These are phyloP conservation scores for Paramyrothecium roridum DNA, from an alignment of 2,329 filamentous ascomycete species.

Conservation along the genomic window DNA sequence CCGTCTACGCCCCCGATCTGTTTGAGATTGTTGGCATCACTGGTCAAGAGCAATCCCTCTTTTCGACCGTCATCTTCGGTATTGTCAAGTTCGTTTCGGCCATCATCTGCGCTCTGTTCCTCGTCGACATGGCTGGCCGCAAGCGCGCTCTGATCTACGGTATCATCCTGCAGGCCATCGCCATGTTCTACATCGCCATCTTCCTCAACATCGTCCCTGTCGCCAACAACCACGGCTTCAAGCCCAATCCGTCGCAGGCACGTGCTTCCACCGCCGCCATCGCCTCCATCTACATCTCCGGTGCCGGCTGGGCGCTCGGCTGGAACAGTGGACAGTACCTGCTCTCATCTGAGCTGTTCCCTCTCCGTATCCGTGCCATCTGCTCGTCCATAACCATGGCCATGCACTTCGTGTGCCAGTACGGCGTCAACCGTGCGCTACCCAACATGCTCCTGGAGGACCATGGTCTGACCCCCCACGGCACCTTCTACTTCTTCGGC, in stretches of 20 bases:
- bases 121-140: conserved; percentile 25
- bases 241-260: conserved; percentile 2
- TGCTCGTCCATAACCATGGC: conserved; percentile 13
- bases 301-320: conserved; percentile 14
- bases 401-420: conserved; percentile 15
- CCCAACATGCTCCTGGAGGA: conserved; percentile 14
- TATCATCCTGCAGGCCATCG: conserved; percentile 16
- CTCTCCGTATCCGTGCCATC: conserved; percentile 14
- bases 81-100: conserved; percentile 18
- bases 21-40: conserved; percentile 15
- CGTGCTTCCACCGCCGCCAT: conserved; percentile 3
- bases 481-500: conserved; percentile 14
- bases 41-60: conserved; percentile 12
- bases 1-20: conserved; percentile 15
- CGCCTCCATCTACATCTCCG: conserved; percentile 15
- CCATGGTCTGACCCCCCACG: conserved; percentile 10
- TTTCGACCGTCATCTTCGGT: conserved; percentile 19
- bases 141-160: conserved; percentile 21
- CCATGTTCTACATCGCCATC: conserved; percentile 23
- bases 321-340: conserved; percentile 15
- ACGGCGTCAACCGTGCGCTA: conserved; percentile 10
- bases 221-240: conserved; percentile 10
- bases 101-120: conserved; percentile 23
- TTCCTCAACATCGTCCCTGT: conserved; percentile 15
- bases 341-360: conserved; percentile 16